phyloP scores from a whole-genome alignment of 306 rosid genomes.

The Quercus aquifolioides region DNA sequence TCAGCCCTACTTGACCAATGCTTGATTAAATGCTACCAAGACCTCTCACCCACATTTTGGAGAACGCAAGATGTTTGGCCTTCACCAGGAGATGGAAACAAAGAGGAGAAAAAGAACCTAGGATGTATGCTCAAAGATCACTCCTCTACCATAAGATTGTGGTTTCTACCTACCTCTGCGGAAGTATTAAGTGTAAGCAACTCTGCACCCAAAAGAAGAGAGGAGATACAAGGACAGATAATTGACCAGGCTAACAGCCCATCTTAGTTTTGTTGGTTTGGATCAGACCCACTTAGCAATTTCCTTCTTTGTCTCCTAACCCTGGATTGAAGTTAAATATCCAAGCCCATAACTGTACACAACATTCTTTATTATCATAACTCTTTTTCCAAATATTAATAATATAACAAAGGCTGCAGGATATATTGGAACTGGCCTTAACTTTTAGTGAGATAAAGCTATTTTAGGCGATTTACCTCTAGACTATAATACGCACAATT shows the following conservation, averaged over 20 bases:
- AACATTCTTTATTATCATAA: background rate
- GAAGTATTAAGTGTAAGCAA: background rate
- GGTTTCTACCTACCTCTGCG: background rate
- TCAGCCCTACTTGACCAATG: background rate
- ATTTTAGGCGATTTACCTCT: background rate
- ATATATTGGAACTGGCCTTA: background rate
- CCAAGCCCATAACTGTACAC: background rate
- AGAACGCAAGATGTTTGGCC: background rate
- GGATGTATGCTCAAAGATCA: background rate
- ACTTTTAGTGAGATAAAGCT: conserved; percentile 2
- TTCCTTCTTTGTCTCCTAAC: background rate
- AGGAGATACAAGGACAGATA: background rate
- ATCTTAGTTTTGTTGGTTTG: background rate
- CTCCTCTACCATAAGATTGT: background rate
- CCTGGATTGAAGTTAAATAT: background rate
- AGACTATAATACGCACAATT: background rate
- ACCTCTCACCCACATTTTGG: background rate
- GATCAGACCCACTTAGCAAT: background rate
- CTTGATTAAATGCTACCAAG: background rate
- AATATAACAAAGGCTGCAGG: background rate
- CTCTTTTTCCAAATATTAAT: background rate
- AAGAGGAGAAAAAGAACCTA: background rate
- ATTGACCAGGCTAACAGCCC: background rate
- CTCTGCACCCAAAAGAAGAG: background rate
- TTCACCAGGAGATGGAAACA: background rate